A percentile compares a stretch with the other conserved stretches of the same genome.
Conservation (phyloP, 495 filamentous ascomycete species). For the Aspergillus wentii region DNA sequence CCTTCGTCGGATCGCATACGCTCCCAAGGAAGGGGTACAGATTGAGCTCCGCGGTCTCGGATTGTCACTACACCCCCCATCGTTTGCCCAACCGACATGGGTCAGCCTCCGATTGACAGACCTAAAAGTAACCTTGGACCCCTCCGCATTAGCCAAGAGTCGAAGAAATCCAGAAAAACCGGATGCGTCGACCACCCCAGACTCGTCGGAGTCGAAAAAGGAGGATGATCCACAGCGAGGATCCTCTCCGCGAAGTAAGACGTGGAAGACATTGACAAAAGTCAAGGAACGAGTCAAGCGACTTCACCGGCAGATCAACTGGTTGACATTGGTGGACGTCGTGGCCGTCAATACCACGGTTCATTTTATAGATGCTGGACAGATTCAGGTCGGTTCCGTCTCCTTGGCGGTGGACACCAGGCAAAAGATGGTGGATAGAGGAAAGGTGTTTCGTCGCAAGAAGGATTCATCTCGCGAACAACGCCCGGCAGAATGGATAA, state of each 20-base stretch:
- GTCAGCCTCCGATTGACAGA: slow-evolving; percentile 83
- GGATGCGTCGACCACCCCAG: slow-evolving; percentile 17
- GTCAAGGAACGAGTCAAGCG: slow-evolving; percentile 81
- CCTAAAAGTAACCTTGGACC: slow-evolving; percentile 75
- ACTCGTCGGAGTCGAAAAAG: slow-evolving; percentile 16
- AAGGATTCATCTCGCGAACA: slow-evolving; percentile 65
- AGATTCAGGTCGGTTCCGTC: slow-evolving; percentile 76
- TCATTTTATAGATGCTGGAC: slow-evolving; percentile 72
- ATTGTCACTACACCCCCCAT: slow-evolving; percentile 82
- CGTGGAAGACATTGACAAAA: slow-evolving; percentile 70
- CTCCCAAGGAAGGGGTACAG: slow-evolving; percentile 76
- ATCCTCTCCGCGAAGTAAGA: slow-evolving; percentile 53
- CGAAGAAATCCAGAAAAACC: slow-evolving; percentile 28
- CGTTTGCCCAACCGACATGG: slow-evolving; percentile 97
- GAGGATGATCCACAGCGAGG: slow-evolving; percentile 12
- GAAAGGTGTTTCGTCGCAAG: slow-evolving; percentile 82
- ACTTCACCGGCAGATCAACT: slow-evolving; percentile 80
- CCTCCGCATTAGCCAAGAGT: slow-evolving; percentile 49
- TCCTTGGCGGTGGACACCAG: slow-evolving; percentile 86
- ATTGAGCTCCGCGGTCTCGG: slow-evolving; percentile 88
- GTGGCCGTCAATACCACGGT: slow-evolving; percentile 76
- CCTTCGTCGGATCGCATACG: slow-evolving; percentile 82
- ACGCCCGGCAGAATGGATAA: slow-evolving; percentile 89
- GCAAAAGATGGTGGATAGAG: slow-evolving; percentile 84
- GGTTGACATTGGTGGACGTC: slow-evolving; percentile 86